Percentiles rank a stretch among this genome's conserved stretches.
phyloP scores from a whole-genome alignment of 805 yeast genomes.

The Maudiozyma turicensis region DNA sequence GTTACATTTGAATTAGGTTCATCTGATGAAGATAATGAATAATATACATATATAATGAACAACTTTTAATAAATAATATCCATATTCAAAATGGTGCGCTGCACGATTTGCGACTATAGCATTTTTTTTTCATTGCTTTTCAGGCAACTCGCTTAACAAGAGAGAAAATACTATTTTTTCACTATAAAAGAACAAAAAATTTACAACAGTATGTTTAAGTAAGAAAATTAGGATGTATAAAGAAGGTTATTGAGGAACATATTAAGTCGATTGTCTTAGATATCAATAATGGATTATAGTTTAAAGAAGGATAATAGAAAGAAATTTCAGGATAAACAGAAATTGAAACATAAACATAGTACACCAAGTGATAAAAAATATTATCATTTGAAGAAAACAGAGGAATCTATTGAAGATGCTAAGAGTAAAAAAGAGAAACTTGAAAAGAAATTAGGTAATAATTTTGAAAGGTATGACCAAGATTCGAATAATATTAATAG shows the following conservation, averaged over 20 bases:
- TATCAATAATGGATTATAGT: slow-evolving; percentile 18
- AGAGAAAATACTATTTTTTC: too few relatives aligned
- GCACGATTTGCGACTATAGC: too few relatives aligned
- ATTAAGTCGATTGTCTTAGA: too few relatives aligned
- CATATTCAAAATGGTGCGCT: too few relatives aligned
- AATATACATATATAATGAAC: neutral
- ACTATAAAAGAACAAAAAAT: too few relatives aligned
- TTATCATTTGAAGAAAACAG: slow-evolving; percentile 14
- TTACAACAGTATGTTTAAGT: too few relatives aligned
- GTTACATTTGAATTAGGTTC: neutral
- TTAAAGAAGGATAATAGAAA: slow-evolving; percentile 34
- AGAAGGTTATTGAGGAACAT: too few relatives aligned
- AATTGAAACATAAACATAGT: slow-evolving; percentile 31
- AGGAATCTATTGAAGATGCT: slow-evolving; percentile 16
- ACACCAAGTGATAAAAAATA: slow-evolving; percentile 32
- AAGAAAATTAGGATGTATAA: neutral
- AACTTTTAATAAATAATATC: neutral
- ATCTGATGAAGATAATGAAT: neutral
- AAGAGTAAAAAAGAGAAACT: slow-evolving; percentile 9
- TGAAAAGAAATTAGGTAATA: slow-evolving; percentile 14
- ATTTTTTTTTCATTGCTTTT: too few relatives aligned
- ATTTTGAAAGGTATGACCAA: slow-evolving; percentile 18
- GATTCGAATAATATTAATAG: slow-evolving; percentile 11
- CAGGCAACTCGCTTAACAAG: too few relatives aligned
- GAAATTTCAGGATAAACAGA: slow-evolving; percentile 34